phyloP scores from a whole-genome alignment of 371 early-diverging fungal genomes.

The Mortierella sp. region DNA sequence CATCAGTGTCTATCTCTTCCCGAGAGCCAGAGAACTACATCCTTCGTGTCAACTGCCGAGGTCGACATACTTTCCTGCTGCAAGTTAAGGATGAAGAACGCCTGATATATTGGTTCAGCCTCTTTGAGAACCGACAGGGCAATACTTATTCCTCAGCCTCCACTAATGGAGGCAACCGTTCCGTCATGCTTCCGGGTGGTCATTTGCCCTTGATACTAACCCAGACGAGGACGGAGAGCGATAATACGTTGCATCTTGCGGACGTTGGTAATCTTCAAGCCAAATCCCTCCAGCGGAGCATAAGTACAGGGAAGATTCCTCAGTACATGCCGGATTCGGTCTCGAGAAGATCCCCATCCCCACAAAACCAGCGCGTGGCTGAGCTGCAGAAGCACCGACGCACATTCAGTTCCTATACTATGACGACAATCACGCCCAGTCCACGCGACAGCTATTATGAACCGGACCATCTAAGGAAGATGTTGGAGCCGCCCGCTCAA shows the following conservation, averaged over 20 bases:
- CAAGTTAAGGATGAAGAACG: slow-evolving; percentile 63
- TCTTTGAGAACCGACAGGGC: slow-evolving; percentile 45
- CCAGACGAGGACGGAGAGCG: slow-evolving; percentile 27
- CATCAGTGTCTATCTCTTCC: slow-evolving; percentile 56
- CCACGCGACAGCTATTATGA: slow-evolving; percentile 22
- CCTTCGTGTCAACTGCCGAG: slow-evolving; percentile 61
- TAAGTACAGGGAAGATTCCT: not conserved
- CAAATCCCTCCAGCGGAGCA: no score
- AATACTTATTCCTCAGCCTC: slow-evolving; percentile 2
- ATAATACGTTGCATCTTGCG: slow-evolving; percentile 24
- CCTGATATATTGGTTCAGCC: slow-evolving; percentile 60
- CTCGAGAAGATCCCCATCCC: not conserved
- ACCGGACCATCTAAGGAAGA: not conserved
- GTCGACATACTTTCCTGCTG: slow-evolving; percentile 62
- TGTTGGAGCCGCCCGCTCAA: slow-evolving; percentile 10
- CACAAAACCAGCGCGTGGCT: not conserved
- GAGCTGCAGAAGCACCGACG: slow-evolving; percentile 15
- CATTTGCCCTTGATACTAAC: not conserved
- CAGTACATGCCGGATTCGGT: not conserved
- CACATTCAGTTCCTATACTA: slow-evolving; percentile 21
- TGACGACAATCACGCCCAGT: slow-evolving; percentile 24
- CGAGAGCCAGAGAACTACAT: slow-evolving; percentile 62
- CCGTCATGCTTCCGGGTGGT: not conserved
- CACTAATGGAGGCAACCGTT: not conserved
- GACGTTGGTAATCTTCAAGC: not conserved